Conservation (phyloP, 352 stramenopile species). For the Thalassiosira allenii region DNA sequence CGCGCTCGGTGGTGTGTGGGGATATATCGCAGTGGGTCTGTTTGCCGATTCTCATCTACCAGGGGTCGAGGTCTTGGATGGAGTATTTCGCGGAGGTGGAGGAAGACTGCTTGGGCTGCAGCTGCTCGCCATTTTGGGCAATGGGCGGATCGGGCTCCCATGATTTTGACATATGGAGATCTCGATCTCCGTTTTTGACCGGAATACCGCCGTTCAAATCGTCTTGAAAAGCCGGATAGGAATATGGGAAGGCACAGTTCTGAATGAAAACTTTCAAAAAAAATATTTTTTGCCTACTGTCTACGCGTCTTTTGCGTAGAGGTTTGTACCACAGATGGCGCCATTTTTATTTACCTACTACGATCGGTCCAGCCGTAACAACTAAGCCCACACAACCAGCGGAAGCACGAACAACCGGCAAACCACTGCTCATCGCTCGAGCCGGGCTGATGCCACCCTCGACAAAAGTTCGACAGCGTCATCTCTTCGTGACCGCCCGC, state of each 20-base stretch:
- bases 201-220: too few species aligned
- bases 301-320: not conserved
- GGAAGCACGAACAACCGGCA: too few species aligned
- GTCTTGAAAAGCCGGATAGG: too few species aligned
- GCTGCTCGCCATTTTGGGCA: not conserved
- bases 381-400: too few species aligned
- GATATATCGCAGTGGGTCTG: slow-evolving; percentile 60
- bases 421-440: not conserved
- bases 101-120: slow-evolving; percentile 15
- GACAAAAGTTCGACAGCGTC: not conserved
- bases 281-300: not conserved
- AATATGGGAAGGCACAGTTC: too few species aligned
- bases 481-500: not conserved
- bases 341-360: not conserved
- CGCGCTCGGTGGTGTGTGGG: slow-evolving; percentile 38
- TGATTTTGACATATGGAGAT: too few species aligned
- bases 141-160: too few species aligned
- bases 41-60: slow-evolving; percentile 50
- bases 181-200: too few species aligned
- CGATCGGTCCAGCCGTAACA: too few species aligned
- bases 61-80: slow-evolving; percentile 9
- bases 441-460: too few species aligned
- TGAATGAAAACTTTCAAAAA: not conserved
- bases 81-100: slow-evolving; percentile 21
- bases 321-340: not conserved